Conservation (phyloP, 129 eudicot genomes). For the Tanacetum coccineum region DNA sequence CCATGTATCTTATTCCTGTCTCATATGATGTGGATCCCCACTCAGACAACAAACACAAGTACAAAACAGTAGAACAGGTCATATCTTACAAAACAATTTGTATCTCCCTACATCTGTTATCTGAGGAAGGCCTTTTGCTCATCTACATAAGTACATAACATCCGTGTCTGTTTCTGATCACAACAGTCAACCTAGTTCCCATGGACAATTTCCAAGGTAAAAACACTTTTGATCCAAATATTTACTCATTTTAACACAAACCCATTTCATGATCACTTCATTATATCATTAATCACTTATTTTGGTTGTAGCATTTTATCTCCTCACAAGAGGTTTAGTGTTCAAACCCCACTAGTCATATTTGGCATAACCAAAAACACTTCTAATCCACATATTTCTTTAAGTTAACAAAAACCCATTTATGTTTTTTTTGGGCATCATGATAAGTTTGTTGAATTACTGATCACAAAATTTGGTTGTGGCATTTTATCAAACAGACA, state of each 20-base stretch:
- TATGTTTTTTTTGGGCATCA: neutral
- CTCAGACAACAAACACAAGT: slow-evolving; percentile 10
- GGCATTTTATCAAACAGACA: slow-evolving; percentile 35
- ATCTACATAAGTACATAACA: neutral
- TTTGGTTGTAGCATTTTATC: slow-evolving; percentile 14
- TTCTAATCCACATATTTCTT: neutral
- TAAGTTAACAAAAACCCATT: neutral
- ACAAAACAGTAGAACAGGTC: slow-evolving; percentile 14
- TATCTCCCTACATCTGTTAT: neutral
- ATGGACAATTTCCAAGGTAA: slow-evolving; percentile 51
- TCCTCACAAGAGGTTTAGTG: too few species aligned
- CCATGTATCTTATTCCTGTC: neutral
- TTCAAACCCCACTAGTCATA: too few species aligned
- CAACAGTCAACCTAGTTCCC: neutral
- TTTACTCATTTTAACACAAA: neutral
- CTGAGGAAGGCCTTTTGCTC: slow-evolving; percentile 21
- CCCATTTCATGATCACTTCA: neutral
- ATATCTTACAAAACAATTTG: slow-evolving; percentile 1
- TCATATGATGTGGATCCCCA: slow-evolving; percentile 12
- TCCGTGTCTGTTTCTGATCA: neutral
- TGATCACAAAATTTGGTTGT: too few species aligned
- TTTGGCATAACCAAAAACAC: neutral
- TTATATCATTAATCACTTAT: neutral
- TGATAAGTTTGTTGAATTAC: too few species aligned
- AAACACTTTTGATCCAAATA: neutral